Percentiles rank a stretch among this genome's conserved stretches.
phyloP scores from a whole-genome alignment of 352 stramenopile species.

The Globisporangium canariense region DNA sequence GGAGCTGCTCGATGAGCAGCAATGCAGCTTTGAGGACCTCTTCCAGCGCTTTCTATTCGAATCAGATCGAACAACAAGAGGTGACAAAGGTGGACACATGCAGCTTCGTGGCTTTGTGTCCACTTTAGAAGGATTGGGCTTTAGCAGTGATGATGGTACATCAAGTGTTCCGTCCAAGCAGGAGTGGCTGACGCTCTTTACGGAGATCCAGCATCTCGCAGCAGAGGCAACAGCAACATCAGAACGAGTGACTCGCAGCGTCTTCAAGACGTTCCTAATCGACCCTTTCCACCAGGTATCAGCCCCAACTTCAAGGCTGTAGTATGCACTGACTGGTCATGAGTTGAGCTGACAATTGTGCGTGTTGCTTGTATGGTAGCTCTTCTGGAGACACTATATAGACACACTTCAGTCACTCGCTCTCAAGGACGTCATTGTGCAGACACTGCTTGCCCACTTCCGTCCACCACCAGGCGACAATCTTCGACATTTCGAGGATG shows the following conservation, averaged over 20 bases:
- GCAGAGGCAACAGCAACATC: background rate
- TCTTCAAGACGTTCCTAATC: conserved; percentile 34
- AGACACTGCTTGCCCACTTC: conserved; percentile 3
- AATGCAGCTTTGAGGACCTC: conserved; percentile 17
- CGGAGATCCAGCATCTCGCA: conserved; percentile 26
- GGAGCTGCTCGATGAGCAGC: conserved; percentile 16
- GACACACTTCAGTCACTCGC: conserved; percentile 1
- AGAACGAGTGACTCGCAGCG: background rate
- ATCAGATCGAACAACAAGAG: too few relatives aligned
- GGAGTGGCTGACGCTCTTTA: conserved; percentile 38
- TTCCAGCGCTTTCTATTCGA: conserved; percentile 19
- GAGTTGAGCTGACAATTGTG: background rate
- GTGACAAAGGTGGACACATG: background rate
- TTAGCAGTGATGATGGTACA: background rate
- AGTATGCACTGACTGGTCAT: background rate
- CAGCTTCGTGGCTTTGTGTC: conserved; percentile 15
- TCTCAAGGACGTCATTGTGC: background rate
- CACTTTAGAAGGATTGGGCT: conserved; percentile 17
- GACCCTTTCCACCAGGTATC: conserved; percentile 41
- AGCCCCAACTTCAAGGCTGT: background rate
- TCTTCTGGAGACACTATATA: conserved; percentile 19
- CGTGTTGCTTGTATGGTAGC: conserved; percentile 2
- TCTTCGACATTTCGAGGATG: background rate
- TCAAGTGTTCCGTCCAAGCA: conserved; percentile 22
- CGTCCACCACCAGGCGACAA: background rate